Evolutionary conservation across 2,329 filamentous ascomycete genomes (phyloP).

Genomic region (Chaetomiaceae sp.): DNA sequence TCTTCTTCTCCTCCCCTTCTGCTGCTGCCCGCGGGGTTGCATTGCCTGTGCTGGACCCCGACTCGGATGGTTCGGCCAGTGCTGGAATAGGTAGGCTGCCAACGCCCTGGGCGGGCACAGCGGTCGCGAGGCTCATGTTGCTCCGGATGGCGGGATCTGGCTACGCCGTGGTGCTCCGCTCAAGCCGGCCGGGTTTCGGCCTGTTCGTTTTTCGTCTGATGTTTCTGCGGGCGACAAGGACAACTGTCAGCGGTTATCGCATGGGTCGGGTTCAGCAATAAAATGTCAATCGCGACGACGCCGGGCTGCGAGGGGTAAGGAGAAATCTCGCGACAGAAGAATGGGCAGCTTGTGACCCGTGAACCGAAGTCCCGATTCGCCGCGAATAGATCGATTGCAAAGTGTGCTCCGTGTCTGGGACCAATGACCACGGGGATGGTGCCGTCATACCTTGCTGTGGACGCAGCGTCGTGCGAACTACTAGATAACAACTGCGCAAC

Average conservation of each 20-base stretch:
- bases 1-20: constrained; percentile 31
- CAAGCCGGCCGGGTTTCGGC: neutral
- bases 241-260: no score
- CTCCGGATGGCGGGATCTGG: neutral
- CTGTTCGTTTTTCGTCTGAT: neutral
- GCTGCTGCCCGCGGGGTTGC: constrained; percentile 30
- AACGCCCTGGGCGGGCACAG: constrained; percentile 24
- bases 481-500: constrained; percentile 10
- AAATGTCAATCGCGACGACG: constrained; percentile 1
- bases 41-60: constrained; percentile 23
- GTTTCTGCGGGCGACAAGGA: neutral
- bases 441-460: constrained; percentile 19
- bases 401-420: constrained; percentile 13
- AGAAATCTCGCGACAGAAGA: constrained; percentile 12
- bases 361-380: constrained; percentile 19
- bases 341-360: constrained; percentile 18
- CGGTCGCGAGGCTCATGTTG: constrained; percentile 27
- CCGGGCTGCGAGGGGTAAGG: constrained; percentile 13
- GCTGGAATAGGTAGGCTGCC: constrained; percentile 27
- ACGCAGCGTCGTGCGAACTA: constrained; percentile 10
- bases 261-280: no score
- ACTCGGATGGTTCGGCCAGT: constrained; percentile 23
- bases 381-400: constrained; percentile 19
- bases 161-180: neutral
- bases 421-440: constrained; percentile 14